These are phyloP conservation scores for Cercophora scortea DNA, from an alignment of 495 filamentous ascomycete species.

Conservation along the genomic window DNA sequence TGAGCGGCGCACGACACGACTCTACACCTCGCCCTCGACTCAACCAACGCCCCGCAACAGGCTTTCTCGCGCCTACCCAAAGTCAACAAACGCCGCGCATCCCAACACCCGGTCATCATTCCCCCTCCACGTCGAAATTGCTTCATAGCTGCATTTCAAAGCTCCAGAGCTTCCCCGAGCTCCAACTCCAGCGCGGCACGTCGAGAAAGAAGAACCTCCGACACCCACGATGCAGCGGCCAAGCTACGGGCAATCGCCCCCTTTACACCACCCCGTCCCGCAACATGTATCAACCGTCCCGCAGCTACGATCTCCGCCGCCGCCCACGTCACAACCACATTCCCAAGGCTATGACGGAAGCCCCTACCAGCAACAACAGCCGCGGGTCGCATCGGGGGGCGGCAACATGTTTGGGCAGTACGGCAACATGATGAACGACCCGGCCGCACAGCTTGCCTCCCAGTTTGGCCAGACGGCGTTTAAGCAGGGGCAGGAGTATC, in stretches of 20 bases:
- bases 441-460: constrained; percentile 91
- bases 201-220: too few relatives aligned
- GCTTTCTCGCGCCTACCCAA: neutral
- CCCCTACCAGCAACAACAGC: constrained; percentile 58
- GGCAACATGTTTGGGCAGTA: constrained; percentile 62
- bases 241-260: constrained; percentile 81
- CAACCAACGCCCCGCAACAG: neutral
- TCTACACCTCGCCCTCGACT: neutral
- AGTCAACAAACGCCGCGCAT: neutral
- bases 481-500: constrained; percentile 78
- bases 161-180: neutral
- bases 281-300: constrained; percentile 98
- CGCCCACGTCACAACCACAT: constrained; percentile 65
- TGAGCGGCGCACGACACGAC: neutral
- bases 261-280: constrained; percentile 94
- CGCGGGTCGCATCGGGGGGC: constrained; percentile 33
- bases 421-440: constrained; percentile 88
- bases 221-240: constrained; percentile 62
- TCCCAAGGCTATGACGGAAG: constrained; percentile 66
- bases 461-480: constrained; percentile 90
- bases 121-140: neutral
- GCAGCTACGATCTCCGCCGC: constrained; percentile 95
- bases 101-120: neutral
- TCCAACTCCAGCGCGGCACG: too few relatives aligned
- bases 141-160: neutral